These are phyloP conservation scores for Fusarium pseudonygamai DNA, from an alignment of 2,329 filamentous ascomycete species.

Conservation along the genomic window DNA sequence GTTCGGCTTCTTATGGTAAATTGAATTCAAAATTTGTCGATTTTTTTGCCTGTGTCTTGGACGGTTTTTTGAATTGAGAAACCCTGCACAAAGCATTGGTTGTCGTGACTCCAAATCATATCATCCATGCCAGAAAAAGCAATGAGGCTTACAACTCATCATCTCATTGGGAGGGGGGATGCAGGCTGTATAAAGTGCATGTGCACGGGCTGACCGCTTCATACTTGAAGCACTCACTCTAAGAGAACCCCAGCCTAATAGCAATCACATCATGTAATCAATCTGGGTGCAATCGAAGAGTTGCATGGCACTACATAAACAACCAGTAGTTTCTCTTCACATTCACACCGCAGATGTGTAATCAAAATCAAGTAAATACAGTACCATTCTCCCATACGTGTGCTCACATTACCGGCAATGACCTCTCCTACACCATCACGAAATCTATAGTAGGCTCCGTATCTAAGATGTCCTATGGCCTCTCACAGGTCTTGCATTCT, in stretches of 20 bases:
- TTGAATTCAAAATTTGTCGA: neutral
- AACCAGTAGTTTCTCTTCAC: neutral
- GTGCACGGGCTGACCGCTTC: neutral
- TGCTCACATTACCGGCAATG: neutral
- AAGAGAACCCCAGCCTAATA: neutral
- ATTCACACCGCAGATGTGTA: neutral
- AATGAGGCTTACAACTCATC: neutral
- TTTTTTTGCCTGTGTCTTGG: neutral
- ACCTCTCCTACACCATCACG: neutral
- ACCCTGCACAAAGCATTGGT: neutral
- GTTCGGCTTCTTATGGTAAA: neutral
- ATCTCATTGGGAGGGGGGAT: neutral
- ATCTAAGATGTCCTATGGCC: fast-evolving
- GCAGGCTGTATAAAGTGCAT: neutral
- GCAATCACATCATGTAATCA: neutral
- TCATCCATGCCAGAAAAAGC: neutral
- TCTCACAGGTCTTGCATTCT: too few relatives aligned
- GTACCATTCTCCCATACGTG: neutral
- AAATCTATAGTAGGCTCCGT: fast-evolving
- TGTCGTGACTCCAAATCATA: neutral
- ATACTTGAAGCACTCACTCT: neutral
- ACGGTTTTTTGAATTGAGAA: neutral
- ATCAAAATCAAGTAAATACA: neutral
- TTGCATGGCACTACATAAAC: neutral
- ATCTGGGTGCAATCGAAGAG: too few relatives aligned